phyloP scores from a whole-genome alignment of 176 grass and related monocot genomes.

The Neostapfia colusana region DNA sequence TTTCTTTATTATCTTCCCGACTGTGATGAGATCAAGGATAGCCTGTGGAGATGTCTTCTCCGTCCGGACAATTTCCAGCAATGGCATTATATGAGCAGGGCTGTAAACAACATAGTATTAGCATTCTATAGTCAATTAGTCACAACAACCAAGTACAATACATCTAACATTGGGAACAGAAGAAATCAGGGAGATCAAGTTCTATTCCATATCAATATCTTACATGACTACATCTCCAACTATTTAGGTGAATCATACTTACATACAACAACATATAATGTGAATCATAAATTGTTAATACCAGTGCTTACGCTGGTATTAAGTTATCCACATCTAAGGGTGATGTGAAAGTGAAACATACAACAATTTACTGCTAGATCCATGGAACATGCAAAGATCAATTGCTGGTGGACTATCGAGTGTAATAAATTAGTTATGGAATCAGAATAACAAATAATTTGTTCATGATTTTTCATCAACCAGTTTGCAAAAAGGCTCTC shows the following conservation, averaged over 20 bases:
- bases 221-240: neutral
- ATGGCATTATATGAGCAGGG: constrained; percentile 98
- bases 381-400: neutral
- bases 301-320: too few relatives aligned
- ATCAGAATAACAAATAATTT: neutral
- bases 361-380: neutral
- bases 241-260: constrained; percentile 24
- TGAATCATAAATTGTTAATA: neutral
- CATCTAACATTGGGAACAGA: neutral
- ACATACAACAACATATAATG: neutral
- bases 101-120: constrained; percentile 57
- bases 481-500: neutral
- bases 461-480: neutral
- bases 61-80: constrained; percentile 95
- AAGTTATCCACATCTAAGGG: neutral
- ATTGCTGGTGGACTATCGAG: neutral
- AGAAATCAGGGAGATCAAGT: neutral
- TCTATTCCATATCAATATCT: constrained; percentile 11
- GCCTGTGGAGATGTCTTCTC: constrained; percentile 95
- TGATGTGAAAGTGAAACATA: neutral
- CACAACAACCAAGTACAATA: constrained; percentile 2
- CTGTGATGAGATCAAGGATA: constrained; percentile 82
- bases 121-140: neutral
- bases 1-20: constrained; percentile 97
- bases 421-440: neutral